Evolutionary conservation across 225 moss, liverwort and hornwort species (phyloP).

Genomic region (Rhytidiadelphus loreus): DNA sequence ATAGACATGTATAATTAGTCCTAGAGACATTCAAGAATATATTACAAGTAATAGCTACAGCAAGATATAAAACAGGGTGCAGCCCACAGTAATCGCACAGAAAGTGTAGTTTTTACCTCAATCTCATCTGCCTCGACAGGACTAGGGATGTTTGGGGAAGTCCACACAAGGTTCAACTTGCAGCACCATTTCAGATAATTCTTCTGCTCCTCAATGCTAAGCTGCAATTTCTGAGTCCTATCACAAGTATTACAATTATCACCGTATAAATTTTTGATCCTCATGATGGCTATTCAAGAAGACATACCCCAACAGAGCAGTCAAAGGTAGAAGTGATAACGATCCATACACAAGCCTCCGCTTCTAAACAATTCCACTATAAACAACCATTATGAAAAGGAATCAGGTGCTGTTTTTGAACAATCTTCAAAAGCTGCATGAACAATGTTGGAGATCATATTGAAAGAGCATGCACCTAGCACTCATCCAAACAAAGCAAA

Average conservation of each 20-base stretch:
- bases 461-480: neutral
- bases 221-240: neutral
- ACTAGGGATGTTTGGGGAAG: conserved; percentile 46
- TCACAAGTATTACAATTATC: neutral
- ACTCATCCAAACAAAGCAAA: neutral
- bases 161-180: conserved; percentile 68
- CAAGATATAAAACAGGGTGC: neutral
- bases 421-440: neutral
- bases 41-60: neutral
- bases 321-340: no score
- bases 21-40: neutral
- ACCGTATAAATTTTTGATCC: neutral
- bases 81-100: neutral
- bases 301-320: no score
- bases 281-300: neutral
- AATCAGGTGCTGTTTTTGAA: neutral
- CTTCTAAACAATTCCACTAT: no score
- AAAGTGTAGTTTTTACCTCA: conserved; percentile 10
- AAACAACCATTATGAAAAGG: no score
- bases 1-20: neutral
- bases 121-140: conserved; percentile 36
- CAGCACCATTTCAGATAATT: conserved; percentile 39
- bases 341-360: no score
- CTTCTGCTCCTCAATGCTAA: conserved; percentile 16
- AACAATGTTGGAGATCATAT: neutral